These are phyloP conservation scores for Pythium phragmitis DNA, from an alignment of 352 stramenopile genomes.

Conservation along the genomic window DNA sequence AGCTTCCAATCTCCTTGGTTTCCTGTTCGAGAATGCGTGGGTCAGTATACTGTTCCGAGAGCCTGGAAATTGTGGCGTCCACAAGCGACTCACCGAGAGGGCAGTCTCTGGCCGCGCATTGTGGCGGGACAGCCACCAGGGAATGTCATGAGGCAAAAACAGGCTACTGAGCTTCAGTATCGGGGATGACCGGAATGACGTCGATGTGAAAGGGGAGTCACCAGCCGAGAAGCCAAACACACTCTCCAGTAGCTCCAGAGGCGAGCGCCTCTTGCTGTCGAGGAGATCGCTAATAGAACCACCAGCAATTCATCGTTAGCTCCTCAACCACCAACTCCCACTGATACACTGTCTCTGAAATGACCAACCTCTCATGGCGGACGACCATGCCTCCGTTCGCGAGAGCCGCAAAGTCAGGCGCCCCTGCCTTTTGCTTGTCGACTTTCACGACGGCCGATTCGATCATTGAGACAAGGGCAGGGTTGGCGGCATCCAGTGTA, in stretches of 20 bases:
- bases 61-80: neutral
- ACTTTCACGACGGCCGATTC: conserved; percentile 34
- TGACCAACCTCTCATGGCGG: conserved; percentile 47
- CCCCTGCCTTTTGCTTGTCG: conserved; percentile 48
- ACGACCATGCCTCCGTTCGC: conserved; percentile 66
- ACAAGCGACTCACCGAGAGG: conserved; percentile 48
- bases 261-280: conserved; percentile 32
- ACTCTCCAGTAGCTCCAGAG: conserved; percentile 31
- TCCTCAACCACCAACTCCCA: neutral
- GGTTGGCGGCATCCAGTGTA: conserved; percentile 52
- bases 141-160: conserved; percentile 34
- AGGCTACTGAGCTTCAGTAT: conserved; percentile 37
- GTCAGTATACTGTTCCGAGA: neutral
- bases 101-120: conserved; percentile 76
- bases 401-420: conserved; percentile 64
- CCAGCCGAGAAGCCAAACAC: conserved; percentile 28
- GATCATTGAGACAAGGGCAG: conserved; percentile 57
- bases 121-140: conserved; percentile 76
- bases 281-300: conserved; percentile 51
- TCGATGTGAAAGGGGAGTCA: conserved; percentile 56
- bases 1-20: conserved; percentile 85
- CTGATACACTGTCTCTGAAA: neutral
- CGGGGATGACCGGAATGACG: conserved; percentile 36
- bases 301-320: neutral
- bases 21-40: conserved; percentile 36